Percentiles rank a stretch among this genome's conserved stretches.
These are phyloP conservation scores for Eucalyptus regnans DNA, from an alignment of 345 rosid genomes.

Conservation along the genomic window DNA sequence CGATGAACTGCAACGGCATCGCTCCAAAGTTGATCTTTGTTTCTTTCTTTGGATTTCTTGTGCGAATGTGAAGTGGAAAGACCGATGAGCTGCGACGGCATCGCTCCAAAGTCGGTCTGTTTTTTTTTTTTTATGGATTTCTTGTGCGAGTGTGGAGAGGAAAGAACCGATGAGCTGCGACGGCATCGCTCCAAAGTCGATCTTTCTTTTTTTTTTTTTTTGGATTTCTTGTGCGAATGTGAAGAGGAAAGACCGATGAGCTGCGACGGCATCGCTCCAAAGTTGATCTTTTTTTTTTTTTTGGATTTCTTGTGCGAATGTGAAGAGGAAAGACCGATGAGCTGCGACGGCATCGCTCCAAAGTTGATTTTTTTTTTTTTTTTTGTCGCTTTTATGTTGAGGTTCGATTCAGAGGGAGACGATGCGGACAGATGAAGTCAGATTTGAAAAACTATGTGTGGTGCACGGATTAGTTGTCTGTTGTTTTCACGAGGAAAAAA, in stretches of 20 bases:
- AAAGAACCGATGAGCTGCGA: too few relatives aligned
- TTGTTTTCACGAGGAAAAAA: not conserved
- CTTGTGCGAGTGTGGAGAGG: too few relatives aligned
- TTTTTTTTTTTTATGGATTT: too few relatives aligned
- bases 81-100: not conserved
- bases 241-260: not conserved
- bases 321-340: not conserved
- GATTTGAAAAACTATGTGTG: not conserved
- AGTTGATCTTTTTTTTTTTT: not conserved
- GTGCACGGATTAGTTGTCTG: not conserved
- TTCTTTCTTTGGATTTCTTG: not conserved
- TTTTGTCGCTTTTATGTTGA: not conserved
- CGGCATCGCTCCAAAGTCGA: too few relatives aligned
- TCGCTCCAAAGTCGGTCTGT: not conserved
- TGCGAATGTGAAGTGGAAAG: not conserved
- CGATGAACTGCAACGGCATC: too few relatives aligned
- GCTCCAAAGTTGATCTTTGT: too few relatives aligned
- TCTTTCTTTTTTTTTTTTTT: not conserved
- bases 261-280: not conserved
- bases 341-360: not conserved
- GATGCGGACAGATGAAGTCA: not conserved
- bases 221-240: not conserved
- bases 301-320: not conserved
- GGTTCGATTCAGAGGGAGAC: not conserved
- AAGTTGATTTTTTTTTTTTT: not conserved